phyloP scores from a whole-genome alignment of 2,329 filamentous ascomycete species.

The Ceratocystis harringtonii region DNA sequence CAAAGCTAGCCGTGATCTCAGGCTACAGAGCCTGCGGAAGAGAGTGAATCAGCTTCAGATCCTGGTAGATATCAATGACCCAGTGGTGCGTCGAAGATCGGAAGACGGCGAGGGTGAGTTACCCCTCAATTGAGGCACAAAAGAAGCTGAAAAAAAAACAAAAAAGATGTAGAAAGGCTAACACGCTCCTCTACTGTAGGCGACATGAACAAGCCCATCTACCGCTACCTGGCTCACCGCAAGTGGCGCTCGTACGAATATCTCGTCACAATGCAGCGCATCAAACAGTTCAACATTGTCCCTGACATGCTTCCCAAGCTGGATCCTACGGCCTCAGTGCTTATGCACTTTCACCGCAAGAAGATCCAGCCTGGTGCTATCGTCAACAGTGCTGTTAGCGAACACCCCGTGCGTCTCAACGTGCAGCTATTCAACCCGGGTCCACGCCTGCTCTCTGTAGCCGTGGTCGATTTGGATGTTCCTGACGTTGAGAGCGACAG shows the following conservation, averaged over 20 bases:
- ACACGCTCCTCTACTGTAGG: slow-evolving; percentile 34
- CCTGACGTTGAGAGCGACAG: slow-evolving; percentile 59
- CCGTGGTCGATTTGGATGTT: slow-evolving; percentile 80
- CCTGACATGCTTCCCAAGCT: slow-evolving; percentile 76
- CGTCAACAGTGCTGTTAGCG: slow-evolving; percentile 59
- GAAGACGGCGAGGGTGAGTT: slow-evolving; percentile 74
- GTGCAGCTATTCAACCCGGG: slow-evolving; percentile 77
- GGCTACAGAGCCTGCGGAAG: slow-evolving; percentile 53
- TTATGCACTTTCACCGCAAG: slow-evolving; percentile 60
- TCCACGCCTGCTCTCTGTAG: slow-evolving; percentile 67
- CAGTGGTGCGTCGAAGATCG: slow-evolving; percentile 79
- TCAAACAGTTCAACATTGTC: slow-evolving; percentile 71
- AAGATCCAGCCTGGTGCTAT: slow-evolving; percentile 63
- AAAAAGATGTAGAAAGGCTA: slow-evolving; percentile 15
- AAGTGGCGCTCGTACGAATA: slow-evolving; percentile 81
- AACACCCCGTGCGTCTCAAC: slow-evolving; percentile 56
- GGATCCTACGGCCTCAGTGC: slow-evolving; percentile 63
- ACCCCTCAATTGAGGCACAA: too few relatives aligned
- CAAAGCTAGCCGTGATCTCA: slow-evolving; percentile 47
- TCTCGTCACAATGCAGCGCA: slow-evolving; percentile 67
- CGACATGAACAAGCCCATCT: slow-evolving; percentile 93
- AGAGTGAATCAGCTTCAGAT: slow-evolving; percentile 72
- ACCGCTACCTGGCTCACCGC: slow-evolving; percentile 70
- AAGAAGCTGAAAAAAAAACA: too few relatives aligned
- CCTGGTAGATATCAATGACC: slow-evolving; percentile 86